Base-by-base conservation (phyloP, 2,329 filamentous ascomycete species). In the Fonsecaea nubica region DNA sequence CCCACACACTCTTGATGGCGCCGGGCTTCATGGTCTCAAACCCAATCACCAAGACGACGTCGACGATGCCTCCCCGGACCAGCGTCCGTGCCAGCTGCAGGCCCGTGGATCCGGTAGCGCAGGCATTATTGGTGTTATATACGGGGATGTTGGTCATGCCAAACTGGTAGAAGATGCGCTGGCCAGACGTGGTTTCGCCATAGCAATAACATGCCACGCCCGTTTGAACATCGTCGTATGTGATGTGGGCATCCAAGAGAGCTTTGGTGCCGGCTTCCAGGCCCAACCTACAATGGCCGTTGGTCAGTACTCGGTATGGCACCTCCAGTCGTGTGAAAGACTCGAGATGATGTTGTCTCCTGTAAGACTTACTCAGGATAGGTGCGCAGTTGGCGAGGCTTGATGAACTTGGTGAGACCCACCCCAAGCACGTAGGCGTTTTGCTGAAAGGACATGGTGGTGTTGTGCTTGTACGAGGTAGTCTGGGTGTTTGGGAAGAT, bases 1-100 rank as follows among this genome's bases (percentile, higher is more conserved):
- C 89, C 82, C 91, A 98, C 81, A 91, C 89, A 64, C 83, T 87
- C 82, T 93, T 89, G 72, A 98, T 84, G 72, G 88, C 91, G 13
- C 94, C 94, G 0, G 91, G 90, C 81, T 90, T 93, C 94, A 98
- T 98, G 87, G 97, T 97, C 85, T 98, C 95, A 74, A 98, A 98
- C 4, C 94, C 95, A 30, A 98, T 88, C 0, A 98, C 93, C 69
- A 98, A 82, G 25, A 96, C 89, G 76, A 92, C 96, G 78, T 97
- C 92, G 1, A 92, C 91, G 13, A 87, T 91, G 32, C 93, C 93
- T 73, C 91, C 85, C 5, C 87, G 84, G 73, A 97, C 89, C 77
- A 96, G 85, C 57, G 89, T 92, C 35, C 93, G 85, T 0, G 86
- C 95, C 85, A 98, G 90, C 76, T 89, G 89, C 65, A 98, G 82